Evolutionary conservation across 1,284 basidiomycete genomes (phyloP).

Genomic region (Cutaneotrichosporon sp.): DNA sequence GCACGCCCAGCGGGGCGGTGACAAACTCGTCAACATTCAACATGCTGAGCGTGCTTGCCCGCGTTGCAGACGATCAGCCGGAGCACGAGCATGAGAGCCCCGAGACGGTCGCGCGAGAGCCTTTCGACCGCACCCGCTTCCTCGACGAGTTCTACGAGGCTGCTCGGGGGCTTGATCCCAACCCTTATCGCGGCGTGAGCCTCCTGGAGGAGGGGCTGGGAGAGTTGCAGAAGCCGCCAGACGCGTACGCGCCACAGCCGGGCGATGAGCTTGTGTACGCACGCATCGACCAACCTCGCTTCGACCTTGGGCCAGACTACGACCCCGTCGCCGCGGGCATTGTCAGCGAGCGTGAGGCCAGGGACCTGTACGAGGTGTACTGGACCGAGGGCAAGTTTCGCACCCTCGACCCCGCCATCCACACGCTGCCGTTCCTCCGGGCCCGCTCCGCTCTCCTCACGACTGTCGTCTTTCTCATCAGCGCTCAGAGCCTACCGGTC

Average conservation of each 20-base stretch:
- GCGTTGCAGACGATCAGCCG: slow-evolving; percentile 23
- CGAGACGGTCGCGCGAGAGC: background rate
- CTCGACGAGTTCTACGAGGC: slow-evolving; percentile 19
- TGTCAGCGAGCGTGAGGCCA: slow-evolving; percentile 18
- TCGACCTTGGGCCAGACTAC: slow-evolving; percentile 19
- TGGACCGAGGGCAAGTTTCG: slow-evolving; percentile 23
- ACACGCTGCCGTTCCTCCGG: slow-evolving; percentile 22
- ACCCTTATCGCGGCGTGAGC: slow-evolving; percentile 26
- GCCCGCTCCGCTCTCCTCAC: slow-evolving; percentile 19
- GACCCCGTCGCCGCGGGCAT: slow-evolving; percentile 17
- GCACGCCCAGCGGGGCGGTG: background rate
- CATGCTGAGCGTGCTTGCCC: slow-evolving; percentile 28
- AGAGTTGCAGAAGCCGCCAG: slow-evolving; percentile 5
- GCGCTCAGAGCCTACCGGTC: slow-evolving; percentile 25
- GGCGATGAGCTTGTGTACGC: slow-evolving; percentile 25
- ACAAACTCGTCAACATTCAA: slow-evolving; percentile 7
- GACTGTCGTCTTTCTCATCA: slow-evolving; percentile 17
- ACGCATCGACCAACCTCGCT: slow-evolving; percentile 25
- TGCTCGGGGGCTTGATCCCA: slow-evolving; percentile 20
- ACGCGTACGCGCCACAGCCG: slow-evolving; percentile 1
- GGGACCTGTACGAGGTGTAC: slow-evolving; percentile 20
- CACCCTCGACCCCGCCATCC: slow-evolving; percentile 22
- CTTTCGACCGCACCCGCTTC: slow-evolving; percentile 21
- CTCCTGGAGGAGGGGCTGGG: slow-evolving; percentile 22
- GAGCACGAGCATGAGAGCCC: background rate